Evolutionary conservation across 2,329 filamentous ascomycete genomes (phyloP), one percentile per base, ranked within the genome.

Genomic region (Sclerotinia sclerotiorum): DNA sequence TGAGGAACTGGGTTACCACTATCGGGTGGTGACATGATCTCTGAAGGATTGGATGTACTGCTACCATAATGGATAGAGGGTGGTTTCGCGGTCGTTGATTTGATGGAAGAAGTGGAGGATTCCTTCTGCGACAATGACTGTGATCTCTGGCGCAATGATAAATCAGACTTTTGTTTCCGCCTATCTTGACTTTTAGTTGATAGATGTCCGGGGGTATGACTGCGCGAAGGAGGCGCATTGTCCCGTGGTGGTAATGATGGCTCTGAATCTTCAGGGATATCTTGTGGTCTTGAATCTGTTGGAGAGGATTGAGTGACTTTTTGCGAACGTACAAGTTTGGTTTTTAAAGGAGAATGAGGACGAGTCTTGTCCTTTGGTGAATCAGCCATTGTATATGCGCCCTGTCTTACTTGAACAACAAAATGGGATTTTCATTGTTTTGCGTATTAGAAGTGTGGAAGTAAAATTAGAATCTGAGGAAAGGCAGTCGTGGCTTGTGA

Each of bases 151-250:
- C 76, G 75, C 52, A 76, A 69, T 24, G 74, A 72, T 61, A 77
- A 63, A 13, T 77, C 74, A 15, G 73, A 73, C 21, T 73, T 72
- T 67, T 75, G 76, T 69, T 74, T 77, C 69, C 73, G 64, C 60
- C 73, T 72, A 57, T 77, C 76, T 54, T 77, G 83, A 78, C 84
- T 87, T 79, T 85, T 88, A 72, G 84, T 83, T 17, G 87, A 79
- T 52, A 88, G 81, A 73, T 88, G 86, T 68, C 87, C 86, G 1
- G 87, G 87, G 1, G 87, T 89, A 76, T 89, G 87, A 75, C 83
- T 88, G 72, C 87, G 83, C 56, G 85, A 76, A 60, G 82, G 78
- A 70, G 77, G 66, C 76, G 74, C 24, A 67, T 67, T 61, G 21
- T 67, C 65, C 61, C 55, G 65, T 39, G 65, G 55, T 75, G 74